Evolutionary conservation across 2,329 filamentous ascomycete genomes (phyloP).

Genomic region (Fusarium torulosum): DNA sequence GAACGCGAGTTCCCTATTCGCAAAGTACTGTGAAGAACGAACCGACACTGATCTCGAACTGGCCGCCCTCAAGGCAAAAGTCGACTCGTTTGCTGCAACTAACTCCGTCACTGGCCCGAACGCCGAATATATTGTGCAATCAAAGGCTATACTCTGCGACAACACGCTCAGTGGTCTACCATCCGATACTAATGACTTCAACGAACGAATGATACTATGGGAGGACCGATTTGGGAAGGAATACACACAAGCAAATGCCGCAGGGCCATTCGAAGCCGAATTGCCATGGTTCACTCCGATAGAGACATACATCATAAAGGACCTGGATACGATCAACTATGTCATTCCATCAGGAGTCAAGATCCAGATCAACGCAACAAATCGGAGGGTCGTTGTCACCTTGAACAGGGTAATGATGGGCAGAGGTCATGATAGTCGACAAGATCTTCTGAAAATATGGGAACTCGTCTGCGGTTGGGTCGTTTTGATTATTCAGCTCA

Average conservation of each 20-base stretch:
- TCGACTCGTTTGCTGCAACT: rapidly evolving
- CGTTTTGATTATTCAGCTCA: not conserved
- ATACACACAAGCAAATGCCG: not conserved
- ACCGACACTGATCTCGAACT: not conserved
- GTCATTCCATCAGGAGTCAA: not conserved
- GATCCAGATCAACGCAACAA: slow-evolving; percentile 5
- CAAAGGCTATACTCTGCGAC: not conserved
- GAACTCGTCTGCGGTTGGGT: not conserved
- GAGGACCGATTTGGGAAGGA: not conserved
- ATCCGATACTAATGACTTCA: rapidly evolving
- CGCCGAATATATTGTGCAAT: not conserved
- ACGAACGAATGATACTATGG: not conserved
- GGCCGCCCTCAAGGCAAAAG: rapidly evolving
- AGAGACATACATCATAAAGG: not conserved
- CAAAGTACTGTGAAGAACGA: not conserved
- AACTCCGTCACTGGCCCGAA: not conserved
- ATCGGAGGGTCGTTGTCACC: not conserved
- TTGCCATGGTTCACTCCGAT: rapidly evolving
- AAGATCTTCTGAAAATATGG: not conserved
- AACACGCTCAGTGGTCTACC: not conserved
- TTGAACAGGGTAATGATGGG: not conserved
- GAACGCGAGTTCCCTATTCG: not conserved
- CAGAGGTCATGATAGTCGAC: rapidly evolving
- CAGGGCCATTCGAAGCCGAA: slow-evolving; percentile 2
- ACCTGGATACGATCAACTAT: not conserved